These are phyloP conservation scores for Yamadazyma sp. DNA, from an alignment of 1,139 yeast genomes.

Conservation along the genomic window DNA sequence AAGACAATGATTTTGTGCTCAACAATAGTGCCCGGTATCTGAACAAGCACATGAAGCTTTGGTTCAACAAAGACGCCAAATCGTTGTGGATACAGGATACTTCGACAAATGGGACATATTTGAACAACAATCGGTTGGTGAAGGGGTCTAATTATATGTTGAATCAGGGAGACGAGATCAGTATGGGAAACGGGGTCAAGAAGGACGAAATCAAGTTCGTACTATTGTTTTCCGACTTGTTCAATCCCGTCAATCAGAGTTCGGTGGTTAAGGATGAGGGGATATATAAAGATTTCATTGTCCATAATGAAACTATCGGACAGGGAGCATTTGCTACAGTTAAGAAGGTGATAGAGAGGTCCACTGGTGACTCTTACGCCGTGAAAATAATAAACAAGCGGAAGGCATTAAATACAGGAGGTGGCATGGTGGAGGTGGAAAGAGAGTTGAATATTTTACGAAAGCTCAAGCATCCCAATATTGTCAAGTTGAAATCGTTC, in stretches of 20 bases:
- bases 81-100: constrained; percentile 66
- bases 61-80: constrained; percentile 55
- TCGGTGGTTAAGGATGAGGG: constrained; percentile 41
- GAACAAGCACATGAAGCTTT: constrained; percentile 72
- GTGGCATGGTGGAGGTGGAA: constrained; percentile 68
- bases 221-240: constrained; percentile 54
- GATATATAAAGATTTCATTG: constrained; percentile 71
- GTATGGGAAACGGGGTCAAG: constrained; percentile 85
- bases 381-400: constrained; percentile 85
- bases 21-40: constrained; percentile 70
- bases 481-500: constrained; percentile 78
- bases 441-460: constrained; percentile 81
- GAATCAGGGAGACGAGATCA: constrained; percentile 88
- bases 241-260: constrained; percentile 32
- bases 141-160: constrained; percentile 81
- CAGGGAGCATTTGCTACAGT: constrained; percentile 98
- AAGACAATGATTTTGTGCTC: constrained; percentile 61
- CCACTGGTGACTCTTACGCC: constrained; percentile 83
- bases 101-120: constrained; percentile 88
- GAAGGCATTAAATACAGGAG: constrained; percentile 72
- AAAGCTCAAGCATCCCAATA: constrained; percentile 77
- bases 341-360: constrained; percentile 81
- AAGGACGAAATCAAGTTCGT: constrained; percentile 75
- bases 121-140: constrained; percentile 71
- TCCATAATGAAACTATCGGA: constrained; percentile 83